These are phyloP conservation scores for Tagetes patula DNA, from an alignment of 129 eudicot species.

Conservation along the genomic window DNA sequence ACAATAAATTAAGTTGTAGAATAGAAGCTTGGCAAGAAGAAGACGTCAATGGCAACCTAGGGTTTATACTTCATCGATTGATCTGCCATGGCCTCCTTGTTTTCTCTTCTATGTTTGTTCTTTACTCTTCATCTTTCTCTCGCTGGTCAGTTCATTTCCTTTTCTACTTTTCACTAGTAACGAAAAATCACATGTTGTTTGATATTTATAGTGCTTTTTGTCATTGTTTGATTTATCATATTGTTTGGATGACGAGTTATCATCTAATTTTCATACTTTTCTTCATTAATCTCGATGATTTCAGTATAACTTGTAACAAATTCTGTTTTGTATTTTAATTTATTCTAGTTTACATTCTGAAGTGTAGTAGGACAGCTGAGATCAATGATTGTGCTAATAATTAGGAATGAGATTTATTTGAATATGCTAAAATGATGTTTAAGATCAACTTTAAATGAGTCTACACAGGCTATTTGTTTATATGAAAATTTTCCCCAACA, in stretches of 20 bases:
- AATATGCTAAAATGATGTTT: neutral
- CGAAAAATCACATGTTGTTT: neutral
- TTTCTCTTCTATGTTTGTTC: slow-evolving; percentile 45
- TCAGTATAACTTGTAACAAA: neutral
- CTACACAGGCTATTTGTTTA: neutral
- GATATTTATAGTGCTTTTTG: neutral
- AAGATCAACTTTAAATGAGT: neutral
- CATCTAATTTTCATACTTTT: neutral
- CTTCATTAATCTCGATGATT: neutral
- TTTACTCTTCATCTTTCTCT: slow-evolving; percentile 37
- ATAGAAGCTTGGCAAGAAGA: slow-evolving; percentile 22
- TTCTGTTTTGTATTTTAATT: neutral
- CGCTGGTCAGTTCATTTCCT: slow-evolving; percentile 48
- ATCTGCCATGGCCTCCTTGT: slow-evolving; percentile 44
- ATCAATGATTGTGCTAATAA: neutral
- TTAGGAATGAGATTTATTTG: neutral
- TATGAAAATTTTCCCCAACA: neutral
- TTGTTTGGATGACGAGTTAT: neutral
- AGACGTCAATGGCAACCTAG: slow-evolving; percentile 30
- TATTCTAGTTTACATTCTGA: neutral
- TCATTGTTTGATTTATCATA: slow-evolving; percentile 11
- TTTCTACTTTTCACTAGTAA: neutral
- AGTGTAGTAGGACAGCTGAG: neutral
- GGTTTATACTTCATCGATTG: slow-evolving; percentile 23
- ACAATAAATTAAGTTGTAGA: slow-evolving; percentile 16